These are phyloP conservation scores for Hirsutella thompsonii DNA, from an alignment of 2,329 filamentous ascomycete species.

Conservation along the genomic window DNA sequence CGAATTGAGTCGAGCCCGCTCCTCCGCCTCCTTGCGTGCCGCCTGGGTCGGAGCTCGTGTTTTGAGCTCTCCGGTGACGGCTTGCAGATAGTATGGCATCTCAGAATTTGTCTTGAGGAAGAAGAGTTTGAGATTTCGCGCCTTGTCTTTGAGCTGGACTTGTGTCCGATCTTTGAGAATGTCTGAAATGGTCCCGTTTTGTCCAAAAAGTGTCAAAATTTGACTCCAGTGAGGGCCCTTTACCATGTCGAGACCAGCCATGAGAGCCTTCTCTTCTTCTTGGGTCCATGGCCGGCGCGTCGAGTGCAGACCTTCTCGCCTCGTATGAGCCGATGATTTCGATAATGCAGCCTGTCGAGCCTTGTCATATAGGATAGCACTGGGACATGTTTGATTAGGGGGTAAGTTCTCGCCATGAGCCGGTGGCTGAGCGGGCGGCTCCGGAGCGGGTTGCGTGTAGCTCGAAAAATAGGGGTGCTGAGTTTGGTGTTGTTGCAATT, in stretches of 20 bases:
- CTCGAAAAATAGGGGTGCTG: constrained; percentile 20
- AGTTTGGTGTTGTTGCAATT: constrained; percentile 24
- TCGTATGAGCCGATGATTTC: constrained; percentile 40
- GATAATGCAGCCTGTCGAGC: constrained; percentile 45
- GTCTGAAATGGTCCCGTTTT: constrained; percentile 66
- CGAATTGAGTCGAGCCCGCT: constrained; percentile 43
- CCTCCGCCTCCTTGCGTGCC: constrained; percentile 55
- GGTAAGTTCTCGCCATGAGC: constrained; percentile 29
- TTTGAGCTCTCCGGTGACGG: constrained; percentile 81
- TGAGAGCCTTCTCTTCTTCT: constrained; percentile 80
- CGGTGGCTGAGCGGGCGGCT: constrained; percentile 15
- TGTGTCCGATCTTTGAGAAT: constrained; percentile 81
- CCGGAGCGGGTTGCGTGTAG: constrained; percentile 22
- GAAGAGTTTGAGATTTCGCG: constrained; percentile 78
- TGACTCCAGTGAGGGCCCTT: constrained; percentile 91
- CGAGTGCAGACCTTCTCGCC: constrained; percentile 44
- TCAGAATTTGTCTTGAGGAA: constrained; percentile 87
- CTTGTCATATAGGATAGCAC: constrained; percentile 42
- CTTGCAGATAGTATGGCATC: constrained; percentile 76
- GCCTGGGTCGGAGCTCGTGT: constrained; percentile 67
- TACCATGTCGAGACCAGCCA: constrained; percentile 78
- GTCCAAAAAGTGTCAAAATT: constrained; percentile 73
- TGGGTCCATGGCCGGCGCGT: constrained; percentile 73
- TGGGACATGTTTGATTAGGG: constrained; percentile 43
- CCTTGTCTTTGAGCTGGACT: constrained; percentile 87